Evolutionary conservation across 1,284 basidiomycete genomes (phyloP), one percentile per base, ranked within the genome.

Genomic region (Porodaedalea pini): DNA sequence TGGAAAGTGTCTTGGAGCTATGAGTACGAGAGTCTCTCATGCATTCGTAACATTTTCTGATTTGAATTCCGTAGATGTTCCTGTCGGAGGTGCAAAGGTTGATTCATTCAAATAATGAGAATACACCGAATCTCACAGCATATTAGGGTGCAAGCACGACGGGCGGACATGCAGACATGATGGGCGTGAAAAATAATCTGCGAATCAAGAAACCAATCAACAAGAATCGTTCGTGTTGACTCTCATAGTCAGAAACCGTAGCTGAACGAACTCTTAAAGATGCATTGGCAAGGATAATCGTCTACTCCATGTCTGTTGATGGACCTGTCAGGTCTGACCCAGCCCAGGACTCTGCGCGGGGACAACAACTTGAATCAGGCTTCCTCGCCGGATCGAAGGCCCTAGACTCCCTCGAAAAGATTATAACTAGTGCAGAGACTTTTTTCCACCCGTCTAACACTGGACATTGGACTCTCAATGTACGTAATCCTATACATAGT

Each of bases 291-390:
- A 90, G 88, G 65, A 75, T 98, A 41, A 81, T 99, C 58, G 84
- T 98, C 23, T 97, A 94, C 69, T 96, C 92, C 1, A 94, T 99
- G 80, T 80, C 88, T 3, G 80, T 89, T 43, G 97, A 99, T 68
- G 85, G 92, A 0, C 80, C 84, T 6, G 68, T 80, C 37, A 80
- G 76, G 51, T 74, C 75, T 7, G 74, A 75, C 5, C 66, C 66
- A 5, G 5, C 75, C 7, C 69, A 75, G 47, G 68, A 69, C 29
- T 62, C 67, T 62, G 64, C 57, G 64, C 25, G 63, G 66, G 29
- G 59, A 69, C 41, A 67, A 68, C 4, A 63, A 21, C 68, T 71
- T 65, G n/a, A n/a, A n/a, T 70, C 65, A 62, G 85, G 79, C 29
- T 94, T 84, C 70, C 74, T 94, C 31, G 95, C 85, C 0, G 96